Conservation (phyloP, 2,329 filamentous ascomycete genomes). For the Fusarium redolens region DNA sequence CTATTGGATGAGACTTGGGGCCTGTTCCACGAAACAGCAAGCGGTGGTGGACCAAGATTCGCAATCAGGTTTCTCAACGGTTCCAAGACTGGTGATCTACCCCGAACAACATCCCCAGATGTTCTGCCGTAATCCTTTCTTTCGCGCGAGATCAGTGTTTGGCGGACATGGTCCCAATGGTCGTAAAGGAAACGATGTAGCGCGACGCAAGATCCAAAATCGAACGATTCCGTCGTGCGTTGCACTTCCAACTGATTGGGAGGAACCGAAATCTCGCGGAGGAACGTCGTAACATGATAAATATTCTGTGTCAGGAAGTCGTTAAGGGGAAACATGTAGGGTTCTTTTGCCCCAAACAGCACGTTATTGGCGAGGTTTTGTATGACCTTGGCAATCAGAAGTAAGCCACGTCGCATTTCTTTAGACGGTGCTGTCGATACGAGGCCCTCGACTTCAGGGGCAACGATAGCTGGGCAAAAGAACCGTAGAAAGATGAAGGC, state of each 20-base stretch:
- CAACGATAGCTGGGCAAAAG: conserved; percentile 78
- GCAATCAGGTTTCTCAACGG: conserved; percentile 71
- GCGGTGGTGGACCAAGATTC: conserved; percentile 73
- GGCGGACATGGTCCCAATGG: conserved; percentile 76
- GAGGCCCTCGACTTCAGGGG: conserved; percentile 75
- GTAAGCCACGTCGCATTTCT: conserved; percentile 74
- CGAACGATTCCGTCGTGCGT: conserved; percentile 64
- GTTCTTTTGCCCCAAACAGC: conserved; percentile 76
- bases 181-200: conserved; percentile 77
- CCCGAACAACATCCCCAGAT: conserved; percentile 63
- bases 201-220: conserved; percentile 77
- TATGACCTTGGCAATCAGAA: conserved; percentile 77
- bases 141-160: conserved; percentile 71
- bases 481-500: conserved; percentile 79
- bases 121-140: conserved; percentile 67
- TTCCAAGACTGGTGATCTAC: conserved; percentile 68
- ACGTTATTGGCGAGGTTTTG: conserved; percentile 80
- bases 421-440: conserved; percentile 71
- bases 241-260: conserved; percentile 59
- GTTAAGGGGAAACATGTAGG: conserved; percentile 78
- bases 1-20: conserved; percentile 73
- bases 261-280: conserved; percentile 73
- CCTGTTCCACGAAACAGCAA: conserved; percentile 76
- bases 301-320: conserved; percentile 77
- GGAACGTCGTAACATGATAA: conserved; percentile 73